Base-by-base conservation (phyloP, 1,284 basidiomycete species). In the Vanrija humicola region DNA sequence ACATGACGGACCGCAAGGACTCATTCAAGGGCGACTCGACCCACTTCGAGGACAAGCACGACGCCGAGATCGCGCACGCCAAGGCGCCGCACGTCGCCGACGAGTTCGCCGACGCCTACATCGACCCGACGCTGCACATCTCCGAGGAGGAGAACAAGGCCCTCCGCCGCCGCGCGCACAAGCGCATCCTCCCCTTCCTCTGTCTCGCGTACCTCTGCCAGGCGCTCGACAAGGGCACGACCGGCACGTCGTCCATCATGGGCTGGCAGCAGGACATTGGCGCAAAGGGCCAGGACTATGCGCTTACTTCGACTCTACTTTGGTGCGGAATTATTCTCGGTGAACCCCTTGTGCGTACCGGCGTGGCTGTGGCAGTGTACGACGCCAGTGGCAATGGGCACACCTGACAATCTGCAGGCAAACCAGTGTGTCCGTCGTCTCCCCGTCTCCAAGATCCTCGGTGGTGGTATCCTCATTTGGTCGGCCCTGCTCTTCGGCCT, bases 401-500 rank as follows among this genome's bases (percentile, higher is more conserved):
- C 15, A 40, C 42, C 15, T 52, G 19, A 14, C 10, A 3, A 12
- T 12, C 6, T 12, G 7, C 52, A 67, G 64, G 65, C 63, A 19
- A 72, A 72, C 53, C 68, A 69, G 55, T 52, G 63, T 26, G 61
- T 67, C 38, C 64, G 67, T 45, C 46, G 59, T 16, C 48, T 69
- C 10, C 68, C 70, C 1, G 48, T 70, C 8, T 61, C 58, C 48
- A 64, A 70, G 59, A 25, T 70, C 5, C 59, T 69, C 15, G 51
- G 49, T n/a, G 48, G 4, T 3, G 63, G 55, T 6, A 68, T 68
- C 50, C 25, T 68, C 18, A 50, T 64, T 44, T 70, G 69, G 69
- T 56, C 61, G 6, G 58, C 9, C 53, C 56, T 64, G 1, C 49
- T 90, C 53, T 66, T 90, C 14, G 90, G 88, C 0, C 74, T 91